Conservation (phyloP, 2,329 filamentous ascomycete genomes). For the Arachnomyces sp. region DNA sequence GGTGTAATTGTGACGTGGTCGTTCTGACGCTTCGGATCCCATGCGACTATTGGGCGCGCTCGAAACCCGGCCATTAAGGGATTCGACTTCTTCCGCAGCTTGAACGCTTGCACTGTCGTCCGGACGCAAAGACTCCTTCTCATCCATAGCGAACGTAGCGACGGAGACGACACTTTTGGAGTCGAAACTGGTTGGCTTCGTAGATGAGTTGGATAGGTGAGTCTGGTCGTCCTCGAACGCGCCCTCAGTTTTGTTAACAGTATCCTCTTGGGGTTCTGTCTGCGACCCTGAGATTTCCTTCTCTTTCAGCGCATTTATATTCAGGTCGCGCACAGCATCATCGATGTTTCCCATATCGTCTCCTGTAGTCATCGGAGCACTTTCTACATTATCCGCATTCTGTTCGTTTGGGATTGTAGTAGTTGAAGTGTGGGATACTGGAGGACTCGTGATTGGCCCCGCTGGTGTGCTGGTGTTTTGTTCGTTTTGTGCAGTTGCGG, state of each 20-base stretch:
- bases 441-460: constrained; percentile 12
- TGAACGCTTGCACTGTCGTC: constrained; percentile 95
- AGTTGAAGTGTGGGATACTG: constrained; percentile 13
- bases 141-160: constrained; percentile 90
- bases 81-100: constrained; percentile 81
- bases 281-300: constrained; percentile 20
- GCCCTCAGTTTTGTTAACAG: constrained; percentile 27
- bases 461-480: constrained; percentile 17
- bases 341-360: constrained; percentile 23
- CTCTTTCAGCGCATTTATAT: constrained; percentile 22
- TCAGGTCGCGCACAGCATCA: constrained; percentile 26
- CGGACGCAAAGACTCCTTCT: constrained; percentile 88
- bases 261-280: constrained; percentile 21
- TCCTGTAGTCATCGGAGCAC: background rate
- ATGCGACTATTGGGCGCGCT: constrained; percentile 67
- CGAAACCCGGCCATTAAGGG: constrained; percentile 67
- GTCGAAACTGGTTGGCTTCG: constrained; percentile 82
- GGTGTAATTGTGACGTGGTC: too few relatives aligned
- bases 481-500: constrained; percentile 19
- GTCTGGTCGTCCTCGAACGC: constrained; percentile 40
- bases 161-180: constrained; percentile 91
- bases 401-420: constrained; percentile 15
- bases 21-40: constrained; percentile 62
- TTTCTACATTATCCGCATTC: constrained; percentile 9
- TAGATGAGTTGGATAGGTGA: constrained; percentile 51